These are phyloP conservation scores for Closterium sp. DNA, from an alignment of 139 green algal genomes.

Conservation along the genomic window DNA sequence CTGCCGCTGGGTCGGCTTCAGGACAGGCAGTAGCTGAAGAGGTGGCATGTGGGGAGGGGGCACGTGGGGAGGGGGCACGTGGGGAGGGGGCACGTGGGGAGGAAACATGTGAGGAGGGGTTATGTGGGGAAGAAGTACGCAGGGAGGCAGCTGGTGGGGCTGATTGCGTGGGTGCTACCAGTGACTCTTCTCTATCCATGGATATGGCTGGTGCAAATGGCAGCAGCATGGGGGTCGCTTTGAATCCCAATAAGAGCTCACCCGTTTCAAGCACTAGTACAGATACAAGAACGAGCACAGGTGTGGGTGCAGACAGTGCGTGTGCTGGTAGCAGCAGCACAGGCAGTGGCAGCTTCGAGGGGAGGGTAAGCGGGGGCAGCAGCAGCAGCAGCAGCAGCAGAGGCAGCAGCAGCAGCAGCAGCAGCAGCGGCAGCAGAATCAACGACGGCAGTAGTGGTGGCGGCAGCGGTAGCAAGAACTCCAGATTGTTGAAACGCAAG, in stretches of 20 bases:
- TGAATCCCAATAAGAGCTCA: neutral
- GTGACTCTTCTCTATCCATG: neutral
- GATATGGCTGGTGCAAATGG: neutral
- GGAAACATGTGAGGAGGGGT: too few species aligned
- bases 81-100: too few species aligned
- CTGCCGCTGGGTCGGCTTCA: neutral
- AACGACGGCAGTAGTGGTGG: too few species aligned
- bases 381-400: neutral
- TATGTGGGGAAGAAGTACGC: neutral
- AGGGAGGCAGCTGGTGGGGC: neutral
- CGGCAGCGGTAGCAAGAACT: neutral
- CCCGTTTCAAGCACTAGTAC: neutral
- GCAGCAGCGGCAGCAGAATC: neutral
- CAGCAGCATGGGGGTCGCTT: neutral
- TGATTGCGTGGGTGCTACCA: neutral
- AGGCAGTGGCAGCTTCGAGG: neutral
- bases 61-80: neutral
- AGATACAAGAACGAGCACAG: neutral
- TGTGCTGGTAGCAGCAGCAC: neutral
- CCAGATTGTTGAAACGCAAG: neutral
- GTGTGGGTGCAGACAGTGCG: neutral
- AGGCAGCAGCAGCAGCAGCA: too few species aligned
- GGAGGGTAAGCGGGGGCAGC: neutral
- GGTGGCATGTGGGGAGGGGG: neutral
- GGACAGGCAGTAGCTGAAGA: neutral